Percentiles rank a stretch among this genome's conserved stretches.
phyloP scores from a whole-genome alignment of 2,329 filamentous ascomycete species.

The Colletotrichum theobromicola region DNA sequence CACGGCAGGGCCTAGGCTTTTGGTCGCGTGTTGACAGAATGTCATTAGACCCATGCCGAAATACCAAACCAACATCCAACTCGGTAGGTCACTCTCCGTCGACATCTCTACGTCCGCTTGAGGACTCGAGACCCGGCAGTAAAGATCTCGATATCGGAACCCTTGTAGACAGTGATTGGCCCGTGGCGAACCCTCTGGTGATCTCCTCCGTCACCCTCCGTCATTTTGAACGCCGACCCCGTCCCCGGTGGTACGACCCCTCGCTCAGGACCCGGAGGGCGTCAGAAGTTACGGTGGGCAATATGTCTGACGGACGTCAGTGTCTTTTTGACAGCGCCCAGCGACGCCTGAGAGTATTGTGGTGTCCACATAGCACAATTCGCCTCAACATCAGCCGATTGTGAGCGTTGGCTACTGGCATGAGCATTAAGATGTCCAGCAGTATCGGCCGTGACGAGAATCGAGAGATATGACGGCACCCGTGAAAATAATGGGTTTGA shows the following conservation, averaged over 20 bases:
- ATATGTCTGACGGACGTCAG: neutral
- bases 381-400: neutral
- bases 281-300: neutral
- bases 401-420: neutral
- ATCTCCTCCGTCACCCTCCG: neutral
- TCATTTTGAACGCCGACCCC: neutral
- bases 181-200: neutral
- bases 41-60: neutral
- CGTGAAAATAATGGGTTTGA: neutral
- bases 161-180: neutral
- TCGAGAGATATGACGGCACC: neutral
- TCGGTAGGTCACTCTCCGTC: neutral
- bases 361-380: neutral
- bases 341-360: neutral
- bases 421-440: neutral
- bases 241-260: neutral
- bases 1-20: neutral
- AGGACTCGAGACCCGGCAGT: neutral
- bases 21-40: neutral
- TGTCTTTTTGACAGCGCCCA: neutral
- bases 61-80: neutral
- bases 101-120: neutral
- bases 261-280: neutral
- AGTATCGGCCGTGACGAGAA: neutral
- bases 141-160: neutral